Evolutionary conservation across 176 grass and related monocot genomes (phyloP), one percentile per base, ranked within the genome.

Genomic region (Aegilops longissima): DNA sequence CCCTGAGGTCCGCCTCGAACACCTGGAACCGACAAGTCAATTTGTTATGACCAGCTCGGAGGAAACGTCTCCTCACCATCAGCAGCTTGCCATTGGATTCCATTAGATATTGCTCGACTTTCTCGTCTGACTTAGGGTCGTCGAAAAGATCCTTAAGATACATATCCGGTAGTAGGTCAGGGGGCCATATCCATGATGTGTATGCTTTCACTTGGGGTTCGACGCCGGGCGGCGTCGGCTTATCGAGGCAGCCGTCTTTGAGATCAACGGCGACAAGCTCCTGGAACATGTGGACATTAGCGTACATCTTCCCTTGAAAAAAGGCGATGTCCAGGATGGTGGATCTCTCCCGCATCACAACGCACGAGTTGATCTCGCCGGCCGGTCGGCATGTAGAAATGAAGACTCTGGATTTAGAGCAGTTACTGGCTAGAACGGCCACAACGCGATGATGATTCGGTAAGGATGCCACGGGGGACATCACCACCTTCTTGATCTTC

Each of bases 11-110:
- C 31, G 33, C 66, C 31, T 70, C 17, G 7, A 70, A 70, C 31
- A 70, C 16, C 5, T 35, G 6, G 33, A 69, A 69, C 31, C 31
- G 31, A 35, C 5, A 18, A 35, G 66, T 35, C 31, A 18, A 18
- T 56, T 56, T 2, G 52, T 56, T 56, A 56, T 16, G 52, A 6
- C 52, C 17, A 56, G 2, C 0, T 56, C 2, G 17, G 52, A 18
- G 52, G 52, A 56, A 20, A 20, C 52, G 17, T 56, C 52, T 56
- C 52, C 49, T 52, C 49, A 52, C 44, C 66, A 68, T 8, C 30
- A 68, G 66, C 29, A 68, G 66, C 66, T 68, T 68, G 30, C 30
- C 66, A 68, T 68, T 68, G 66, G 66, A 69, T 16, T 69, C 66
- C 66, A 69, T 31, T 35, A 69, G 66, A 20, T 69, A 69, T 18